Percentiles rank a stretch among this genome's conserved stretches.
These are phyloP conservation scores for Pythium utonaiense DNA, from an alignment of 352 stramenopile genomes.

Conservation along the genomic window DNA sequence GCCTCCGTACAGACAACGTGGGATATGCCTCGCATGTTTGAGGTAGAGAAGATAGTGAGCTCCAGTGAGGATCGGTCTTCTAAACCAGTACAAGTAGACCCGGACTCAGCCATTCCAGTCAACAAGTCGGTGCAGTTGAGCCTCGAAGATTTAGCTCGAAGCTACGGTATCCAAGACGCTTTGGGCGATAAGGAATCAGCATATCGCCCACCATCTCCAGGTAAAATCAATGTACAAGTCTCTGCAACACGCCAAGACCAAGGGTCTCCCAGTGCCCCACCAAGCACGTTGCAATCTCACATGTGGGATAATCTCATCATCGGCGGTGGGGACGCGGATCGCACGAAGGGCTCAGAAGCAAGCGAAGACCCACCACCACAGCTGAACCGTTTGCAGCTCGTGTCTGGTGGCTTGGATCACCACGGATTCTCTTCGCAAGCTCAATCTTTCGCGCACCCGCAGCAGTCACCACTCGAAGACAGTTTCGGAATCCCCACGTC, in stretches of 20 bases:
- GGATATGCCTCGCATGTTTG: slow-evolving; percentile 21
- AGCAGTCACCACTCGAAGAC: not conserved
- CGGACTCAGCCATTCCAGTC: not conserved
- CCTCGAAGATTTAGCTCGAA: slow-evolving; percentile 19
- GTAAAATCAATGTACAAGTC: not conserved
- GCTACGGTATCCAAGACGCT: slow-evolving; percentile 15
- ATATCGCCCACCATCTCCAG: not conserved
- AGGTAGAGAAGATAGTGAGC: slow-evolving; percentile 23
- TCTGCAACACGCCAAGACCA: not conserved
- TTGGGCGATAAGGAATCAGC: not conserved
- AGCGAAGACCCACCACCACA: slow-evolving; percentile 9
- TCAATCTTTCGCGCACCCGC: not conserved
- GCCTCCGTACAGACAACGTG: slow-evolving; percentile 19
- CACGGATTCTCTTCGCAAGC: not conserved
- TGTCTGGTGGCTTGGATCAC: not conserved
- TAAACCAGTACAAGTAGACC: not conserved
- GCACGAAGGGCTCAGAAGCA: not conserved
- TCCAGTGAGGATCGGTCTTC: not conserved
- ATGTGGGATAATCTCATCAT: slow-evolving; percentile 13
- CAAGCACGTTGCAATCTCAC: not conserved
- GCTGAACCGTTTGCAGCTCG: slow-evolving; percentile 13
- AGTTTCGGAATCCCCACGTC: slow-evolving; percentile 17
- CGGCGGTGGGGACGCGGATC: not conserved
- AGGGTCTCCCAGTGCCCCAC: not conserved
- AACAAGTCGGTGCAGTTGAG: slow-evolving; percentile 18